Percentiles rank a stretch among this genome's conserved stretches.
Evolutionary conservation across 2,329 filamentous ascomycete species (phyloP).

Genomic region (Aspergillus jensenii): DNA sequence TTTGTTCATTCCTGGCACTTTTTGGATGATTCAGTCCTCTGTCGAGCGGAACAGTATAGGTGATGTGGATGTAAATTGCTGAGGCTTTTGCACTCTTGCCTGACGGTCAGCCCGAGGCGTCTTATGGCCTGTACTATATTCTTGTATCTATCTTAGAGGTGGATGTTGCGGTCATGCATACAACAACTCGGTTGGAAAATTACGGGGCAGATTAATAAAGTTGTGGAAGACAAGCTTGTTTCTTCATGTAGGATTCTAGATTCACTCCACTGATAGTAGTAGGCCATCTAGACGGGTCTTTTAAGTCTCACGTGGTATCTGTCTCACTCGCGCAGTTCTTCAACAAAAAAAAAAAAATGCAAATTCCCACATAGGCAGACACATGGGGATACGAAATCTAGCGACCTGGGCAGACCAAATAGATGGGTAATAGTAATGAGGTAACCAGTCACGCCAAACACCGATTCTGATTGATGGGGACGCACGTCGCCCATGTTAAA

Average conservation of each 20-base stretch:
- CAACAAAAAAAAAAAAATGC: too few species aligned
- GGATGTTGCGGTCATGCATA: background rate
- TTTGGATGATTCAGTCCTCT: background rate
- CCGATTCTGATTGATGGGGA: too few species aligned
- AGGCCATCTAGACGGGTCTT: background rate
- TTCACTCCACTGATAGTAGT: background rate
- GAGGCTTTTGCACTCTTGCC: background rate
- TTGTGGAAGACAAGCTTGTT: background rate
- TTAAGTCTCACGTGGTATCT: background rate
- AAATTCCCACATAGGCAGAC: too few species aligned
- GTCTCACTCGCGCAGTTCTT: background rate
- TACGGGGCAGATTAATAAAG: background rate
- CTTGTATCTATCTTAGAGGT: background rate
- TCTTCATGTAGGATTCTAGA: background rate
- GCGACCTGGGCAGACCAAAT: too few species aligned
- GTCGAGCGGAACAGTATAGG: background rate
- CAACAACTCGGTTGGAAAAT: background rate
- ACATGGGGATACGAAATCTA: too few species aligned
- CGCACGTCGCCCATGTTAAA: too few species aligned
- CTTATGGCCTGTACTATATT: conserved; percentile 7
- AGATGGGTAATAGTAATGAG: too few species aligned
- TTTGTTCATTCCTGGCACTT: background rate
- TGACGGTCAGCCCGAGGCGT: background rate
- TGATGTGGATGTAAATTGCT: background rate
- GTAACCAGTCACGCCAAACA: too few species aligned